These are phyloP conservation scores for Wallacemonas collosoma DNA, from an alignment of 208 protist species.

Conservation along the genomic window DNA sequence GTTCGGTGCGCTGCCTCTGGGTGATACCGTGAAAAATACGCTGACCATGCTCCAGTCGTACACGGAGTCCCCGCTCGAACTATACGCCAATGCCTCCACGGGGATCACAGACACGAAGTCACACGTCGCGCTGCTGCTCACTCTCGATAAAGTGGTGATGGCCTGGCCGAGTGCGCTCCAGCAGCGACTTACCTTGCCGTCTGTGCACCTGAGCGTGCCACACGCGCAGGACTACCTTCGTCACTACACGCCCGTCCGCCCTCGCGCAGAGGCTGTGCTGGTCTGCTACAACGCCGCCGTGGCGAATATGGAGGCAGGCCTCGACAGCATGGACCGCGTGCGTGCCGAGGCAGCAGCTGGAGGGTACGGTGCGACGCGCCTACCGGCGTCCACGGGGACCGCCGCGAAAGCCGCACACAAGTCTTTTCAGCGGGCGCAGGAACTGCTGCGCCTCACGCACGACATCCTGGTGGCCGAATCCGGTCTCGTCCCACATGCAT, in stretches of 20 bases:
- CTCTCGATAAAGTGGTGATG: slow-evolving; percentile 42
- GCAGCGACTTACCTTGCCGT: slow-evolving; percentile 33
- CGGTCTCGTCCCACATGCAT: neutral
- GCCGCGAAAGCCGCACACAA: slow-evolving; percentile 54
- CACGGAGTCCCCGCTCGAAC: slow-evolving; percentile 24
- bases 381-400: slow-evolving; percentile 19
- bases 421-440: slow-evolving; percentile 35
- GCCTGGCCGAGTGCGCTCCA: slow-evolving; percentile 50
- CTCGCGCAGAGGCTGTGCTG: slow-evolving; percentile 50
- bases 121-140: slow-evolving; percentile 43
- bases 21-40: slow-evolving; percentile 26
- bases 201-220: slow-evolving; percentile 14
- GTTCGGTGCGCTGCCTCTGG: slow-evolving; percentile 20
- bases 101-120: slow-evolving; percentile 37
- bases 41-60: slow-evolving; percentile 59
- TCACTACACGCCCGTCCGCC: slow-evolving; percentile 20
- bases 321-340: slow-evolving; percentile 42
- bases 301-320: slow-evolving; percentile 38
- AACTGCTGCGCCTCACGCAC: slow-evolving; percentile 18
- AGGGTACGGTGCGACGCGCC: slow-evolving; percentile 17
- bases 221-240: neutral
- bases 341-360: slow-evolving; percentile 25
- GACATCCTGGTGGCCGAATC: slow-evolving; percentile 15
- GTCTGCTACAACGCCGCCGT: slow-evolving; percentile 67
- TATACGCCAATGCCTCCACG: slow-evolving; percentile 35